A percentile compares a stretch with the other conserved stretches of the same genome.
Evolutionary conservation across 805 yeast genomes (phyloP).

Genomic region (Metschnikowia arizonensis): DNA sequence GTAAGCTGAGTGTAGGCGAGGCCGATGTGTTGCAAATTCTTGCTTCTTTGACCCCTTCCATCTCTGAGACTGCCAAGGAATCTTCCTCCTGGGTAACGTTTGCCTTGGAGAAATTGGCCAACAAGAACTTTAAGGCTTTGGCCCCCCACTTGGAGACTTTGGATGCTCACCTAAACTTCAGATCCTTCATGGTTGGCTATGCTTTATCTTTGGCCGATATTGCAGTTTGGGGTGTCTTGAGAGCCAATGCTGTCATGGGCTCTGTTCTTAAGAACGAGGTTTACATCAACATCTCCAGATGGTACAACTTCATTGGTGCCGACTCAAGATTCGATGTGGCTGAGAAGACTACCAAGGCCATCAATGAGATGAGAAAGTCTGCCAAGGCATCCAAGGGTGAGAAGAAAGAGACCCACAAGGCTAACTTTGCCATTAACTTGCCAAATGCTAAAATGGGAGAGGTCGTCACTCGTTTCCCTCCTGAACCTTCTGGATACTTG

Average conservation of each 20-base stretch:
- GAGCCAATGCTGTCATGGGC: constrained; percentile 91
- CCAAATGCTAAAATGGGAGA: constrained; percentile 89
- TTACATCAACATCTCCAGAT: constrained; percentile 83
- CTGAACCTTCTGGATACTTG: constrained; percentile 98
- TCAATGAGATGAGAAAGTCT: constrained; percentile 69
- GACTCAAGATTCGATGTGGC: constrained; percentile 65
- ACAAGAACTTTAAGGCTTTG: constrained; percentile 86
- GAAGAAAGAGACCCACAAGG: constrained; percentile 86
- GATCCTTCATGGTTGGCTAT: constrained; percentile 73
- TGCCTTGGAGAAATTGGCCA: constrained; percentile 63
- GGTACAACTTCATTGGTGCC: constrained; percentile 72
- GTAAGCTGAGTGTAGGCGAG: constrained; percentile 39
- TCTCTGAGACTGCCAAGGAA: constrained; percentile 21
- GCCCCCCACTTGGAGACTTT: constrained; percentile 72
- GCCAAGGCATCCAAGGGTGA: constrained; percentile 51
- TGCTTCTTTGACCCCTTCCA: constrained; percentile 49
- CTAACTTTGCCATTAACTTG: constrained; percentile 90
- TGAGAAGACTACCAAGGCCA: constrained; percentile 61
- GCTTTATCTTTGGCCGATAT: constrained; percentile 72
- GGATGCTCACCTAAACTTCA: constrained; percentile 78
- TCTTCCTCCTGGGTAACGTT: constrained; percentile 59
- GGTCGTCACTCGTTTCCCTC: constrained; percentile 98
- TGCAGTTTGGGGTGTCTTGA: constrained; percentile 87
- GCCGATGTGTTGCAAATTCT: constrained; percentile 46
- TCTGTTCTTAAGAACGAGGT: constrained; percentile 82